Percentiles rank a stretch among this genome's conserved stretches.
Conservation (phyloP, 257 asterid species). For the Nicotiana tomentosiformis region DNA sequence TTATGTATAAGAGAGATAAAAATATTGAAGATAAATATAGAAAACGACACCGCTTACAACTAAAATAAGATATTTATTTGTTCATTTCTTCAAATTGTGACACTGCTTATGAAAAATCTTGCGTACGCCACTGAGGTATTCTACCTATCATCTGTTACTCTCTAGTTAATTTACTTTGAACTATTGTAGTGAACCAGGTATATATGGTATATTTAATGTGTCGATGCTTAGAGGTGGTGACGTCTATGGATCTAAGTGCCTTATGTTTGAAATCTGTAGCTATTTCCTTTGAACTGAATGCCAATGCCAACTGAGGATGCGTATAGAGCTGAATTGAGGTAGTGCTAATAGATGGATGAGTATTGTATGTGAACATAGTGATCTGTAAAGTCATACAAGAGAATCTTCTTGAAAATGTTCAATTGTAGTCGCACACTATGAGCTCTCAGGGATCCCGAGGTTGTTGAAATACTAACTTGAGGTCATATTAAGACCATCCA, state of each 20-base stretch:
- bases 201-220: not conserved
- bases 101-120: too few species aligned
- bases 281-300: not conserved
- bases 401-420: not conserved
- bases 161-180: too few species aligned
- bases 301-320: not conserved
- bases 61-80: too few species aligned
- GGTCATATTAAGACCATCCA: not conserved
- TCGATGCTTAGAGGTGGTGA: not conserved
- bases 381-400: not conserved
- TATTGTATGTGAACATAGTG: not conserved
- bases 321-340: not conserved
- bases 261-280: not conserved
- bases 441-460: not conserved
- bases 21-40: too few species aligned
- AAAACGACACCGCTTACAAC: too few species aligned
- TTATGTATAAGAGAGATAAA: too few species aligned
- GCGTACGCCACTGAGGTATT: too few species aligned
- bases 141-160: too few species aligned
- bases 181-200: too few species aligned
- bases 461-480: not conserved
- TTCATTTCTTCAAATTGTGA: too few species aligned
- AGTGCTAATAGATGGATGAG: not conserved
- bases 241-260: not conserved
- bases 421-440: not conserved